Base-by-base conservation (phyloP, 106 monocot genomes). In the Vanilla planifolia region DNA sequence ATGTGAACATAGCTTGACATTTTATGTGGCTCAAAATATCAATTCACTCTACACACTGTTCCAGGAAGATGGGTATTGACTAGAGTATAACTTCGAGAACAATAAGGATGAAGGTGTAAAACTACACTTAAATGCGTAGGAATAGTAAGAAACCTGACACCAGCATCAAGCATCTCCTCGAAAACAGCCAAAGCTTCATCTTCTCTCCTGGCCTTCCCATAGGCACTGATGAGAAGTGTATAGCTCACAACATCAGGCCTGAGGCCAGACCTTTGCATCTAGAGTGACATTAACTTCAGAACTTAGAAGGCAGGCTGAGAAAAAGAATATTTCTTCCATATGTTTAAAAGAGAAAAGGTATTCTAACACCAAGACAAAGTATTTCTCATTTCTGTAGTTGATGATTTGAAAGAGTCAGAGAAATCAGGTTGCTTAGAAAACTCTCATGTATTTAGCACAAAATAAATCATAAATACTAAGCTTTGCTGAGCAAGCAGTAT, bases 141-240 rank as follows among this genome's bases (percentile, higher is more conserved):
- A 53, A 3, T 1, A 52, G 66, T 10, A 33, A 51, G 8, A 27
- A n/a, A 96, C 96, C 90, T 96, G 71, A 96, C 81, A 79, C 84
- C 86, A 51, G 96, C 90, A 81, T 88, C 87, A 55, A 96, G 71
- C 96, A 96, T 96, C 74, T 96, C 96, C 65, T 96, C 96, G 73
- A 96, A 96, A 65, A 96, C 96, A 17, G 87, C 87, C 71, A 96
- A 79, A 63, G 96, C 96, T 77, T 96, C 96, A 41, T 79, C 84
- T 75, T 96, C 96, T 65, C 91, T 79, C 64, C 96, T 84, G 13
- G 91, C 91, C 47, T 96, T 96, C 24, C 96, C 96, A 77, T 91
- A 96, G 37, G 91, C 87, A 75, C 62, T 74, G 61, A 96, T 91
- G 45, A 96, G 81, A 65, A 96, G 71, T 63, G 91, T 83, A 79